Evolutionary conservation across 345 rosid species (phyloP).

Genomic region (Viola odorata): DNA sequence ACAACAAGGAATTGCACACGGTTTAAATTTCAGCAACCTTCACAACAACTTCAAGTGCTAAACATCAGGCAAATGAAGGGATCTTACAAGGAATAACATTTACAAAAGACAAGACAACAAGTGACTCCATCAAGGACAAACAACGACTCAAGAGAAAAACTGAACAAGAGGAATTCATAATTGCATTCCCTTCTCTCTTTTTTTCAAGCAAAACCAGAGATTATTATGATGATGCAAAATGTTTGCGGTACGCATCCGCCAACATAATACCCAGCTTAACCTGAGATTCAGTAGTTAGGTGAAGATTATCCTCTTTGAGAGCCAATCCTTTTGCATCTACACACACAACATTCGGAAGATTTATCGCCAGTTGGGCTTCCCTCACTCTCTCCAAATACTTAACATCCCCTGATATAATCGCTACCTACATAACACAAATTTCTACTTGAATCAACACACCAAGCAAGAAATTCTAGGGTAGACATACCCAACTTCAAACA

Average conservation of each 20-base stretch:
- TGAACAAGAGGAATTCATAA: neutral
- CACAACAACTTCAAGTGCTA: no score
- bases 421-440: conserved; percentile 46
- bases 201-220: neutral
- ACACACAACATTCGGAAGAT: conserved; percentile 50
- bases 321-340: conserved; percentile 77
- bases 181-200: neutral
- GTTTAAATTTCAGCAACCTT: no score
- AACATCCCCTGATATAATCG: conserved; percentile 61
- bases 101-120: neutral
- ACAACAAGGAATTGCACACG: no score
- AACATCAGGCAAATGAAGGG: no score
- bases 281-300: conserved; percentile 66
- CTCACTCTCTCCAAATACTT: conserved; percentile 68
- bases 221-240: conserved; percentile 16
- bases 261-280: conserved; percentile 65
- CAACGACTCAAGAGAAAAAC: neutral
- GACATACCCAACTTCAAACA: no score
- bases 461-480: no score
- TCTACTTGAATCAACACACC: neutral
- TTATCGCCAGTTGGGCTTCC: conserved; percentile 58
- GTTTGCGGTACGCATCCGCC: conserved; percentile 55
- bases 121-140: neutral
- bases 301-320: conserved; percentile 63
- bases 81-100: no score